These are phyloP conservation scores for Bacidia rubella DNA, from an alignment of 495 filamentous ascomycete genomes.

Conservation along the genomic window DNA sequence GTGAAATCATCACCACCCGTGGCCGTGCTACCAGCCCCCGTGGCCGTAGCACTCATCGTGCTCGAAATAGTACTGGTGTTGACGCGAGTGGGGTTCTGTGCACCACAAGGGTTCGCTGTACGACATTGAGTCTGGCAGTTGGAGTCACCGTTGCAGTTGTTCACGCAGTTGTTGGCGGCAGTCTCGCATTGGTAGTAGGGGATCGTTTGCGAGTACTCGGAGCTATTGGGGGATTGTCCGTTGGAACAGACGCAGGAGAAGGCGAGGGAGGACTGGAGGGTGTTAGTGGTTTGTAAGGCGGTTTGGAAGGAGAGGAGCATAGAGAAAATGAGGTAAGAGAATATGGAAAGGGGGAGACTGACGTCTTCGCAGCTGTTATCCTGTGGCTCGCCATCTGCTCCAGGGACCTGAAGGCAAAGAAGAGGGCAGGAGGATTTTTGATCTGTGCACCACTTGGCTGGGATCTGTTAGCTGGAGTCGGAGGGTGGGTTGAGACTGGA, in stretches of 20 bases:
- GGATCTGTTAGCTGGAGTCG: not conserved
- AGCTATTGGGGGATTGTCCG: slow-evolving; percentile 55
- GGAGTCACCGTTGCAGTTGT: slow-evolving; percentile 41
- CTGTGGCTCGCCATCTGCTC: slow-evolving; percentile 33
- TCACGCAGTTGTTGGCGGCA: slow-evolving; percentile 57
- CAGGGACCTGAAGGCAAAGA: slow-evolving; percentile 59
- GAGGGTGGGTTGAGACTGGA: not conserved
- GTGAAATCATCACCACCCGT: slow-evolving; percentile 28
- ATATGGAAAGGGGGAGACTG: slow-evolving; percentile 23
- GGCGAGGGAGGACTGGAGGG: slow-evolving; percentile 37
- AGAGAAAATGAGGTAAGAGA: no score
- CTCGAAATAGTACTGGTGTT: slow-evolving; percentile 43
- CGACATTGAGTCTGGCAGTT: slow-evolving; percentile 52
- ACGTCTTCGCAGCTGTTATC: slow-evolving; percentile 62
- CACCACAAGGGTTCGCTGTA: slow-evolving; percentile 65
- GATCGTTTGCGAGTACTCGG: slow-evolving; percentile 74
- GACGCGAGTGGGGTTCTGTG: slow-evolving; percentile 47
- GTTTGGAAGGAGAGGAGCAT: no score
- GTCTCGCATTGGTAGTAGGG: slow-evolving; percentile 74
- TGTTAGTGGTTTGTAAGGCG: no score
- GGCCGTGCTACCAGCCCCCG: slow-evolving; percentile 22
- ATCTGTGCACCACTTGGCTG: slow-evolving; percentile 55
- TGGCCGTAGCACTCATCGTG: slow-evolving; percentile 25
- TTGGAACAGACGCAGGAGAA: slow-evolving; percentile 71
- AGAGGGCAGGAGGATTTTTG: slow-evolving; percentile 59